A percentile compares a stretch with the other conserved stretches of the same genome.
phyloP scores from a whole-genome alignment of 164 flowering plant genomes.

The Magnolia kwangsiensis region DNA sequence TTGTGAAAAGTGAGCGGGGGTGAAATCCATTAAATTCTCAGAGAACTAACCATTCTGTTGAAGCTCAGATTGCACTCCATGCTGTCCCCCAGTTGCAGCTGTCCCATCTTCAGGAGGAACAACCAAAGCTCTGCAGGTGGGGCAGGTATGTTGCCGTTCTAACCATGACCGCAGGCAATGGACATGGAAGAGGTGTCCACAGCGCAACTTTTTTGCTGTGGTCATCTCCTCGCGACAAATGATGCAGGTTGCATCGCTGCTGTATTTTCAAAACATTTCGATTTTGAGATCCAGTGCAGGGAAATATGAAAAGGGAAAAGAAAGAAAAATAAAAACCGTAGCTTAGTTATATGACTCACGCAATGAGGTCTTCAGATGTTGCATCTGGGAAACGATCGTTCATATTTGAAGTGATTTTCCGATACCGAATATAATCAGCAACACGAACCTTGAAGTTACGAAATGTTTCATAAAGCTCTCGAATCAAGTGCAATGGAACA shows the following conservation, averaged over 20 bases:
- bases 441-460: conserved; percentile 89
- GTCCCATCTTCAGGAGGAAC: conserved; percentile 76
- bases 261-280: conserved; percentile 29
- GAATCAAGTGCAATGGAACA: conserved; percentile 89
- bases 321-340: too few species aligned
- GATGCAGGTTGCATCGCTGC: conserved; percentile 97
- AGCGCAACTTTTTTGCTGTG: conserved; percentile 80
- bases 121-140: conserved; percentile 94
- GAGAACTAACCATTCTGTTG: conserved; percentile 57
- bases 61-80: conserved; percentile 38
- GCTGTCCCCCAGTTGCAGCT: conserved; percentile 39
- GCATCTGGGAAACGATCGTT: conserved; percentile 98
- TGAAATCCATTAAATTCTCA: neutral
- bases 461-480: conserved; percentile 96
- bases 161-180: conserved; percentile 98
- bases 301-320: neutral
- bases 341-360: conserved; percentile 44
- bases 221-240: conserved; percentile 99
- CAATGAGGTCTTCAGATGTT: conserved; percentile 79
- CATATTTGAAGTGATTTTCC: conserved; percentile 99
- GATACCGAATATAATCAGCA: conserved; percentile 91
- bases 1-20: too few species aligned
- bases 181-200: conserved; percentile 97
- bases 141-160: conserved; percentile 95
- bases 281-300: neutral